Evolutionary conservation across 148 eudicot species (phyloP), one percentile per base, ranked within the genome.

Genomic region (Arbutus unedo): DNA sequence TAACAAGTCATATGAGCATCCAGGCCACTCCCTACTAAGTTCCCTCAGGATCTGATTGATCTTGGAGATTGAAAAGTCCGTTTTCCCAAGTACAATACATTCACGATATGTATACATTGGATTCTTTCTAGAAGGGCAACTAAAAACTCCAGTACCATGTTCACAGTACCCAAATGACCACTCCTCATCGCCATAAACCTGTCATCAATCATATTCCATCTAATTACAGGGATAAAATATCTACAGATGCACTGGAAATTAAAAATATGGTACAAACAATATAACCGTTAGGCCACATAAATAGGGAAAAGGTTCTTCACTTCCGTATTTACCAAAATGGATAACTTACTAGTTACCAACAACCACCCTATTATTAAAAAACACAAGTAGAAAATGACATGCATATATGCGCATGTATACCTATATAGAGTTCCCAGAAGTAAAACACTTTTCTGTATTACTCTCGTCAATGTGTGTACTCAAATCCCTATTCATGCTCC

Each of bases 151-250:
- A 85, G 88, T 91, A 71, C 99, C 98, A 85, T 94, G 90, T 81
- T 96, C 99, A 88, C 99, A 96, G 79, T 78, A 96, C 86, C 99
- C 99, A 88, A 96, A 96, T 23, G 99, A 94, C 99, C 99, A 96
- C 81, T 96, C 99, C 9, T 96, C 99, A 4, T 91, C 93, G 82
- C 93, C 97, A 85, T 85, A 85, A 71, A 96, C 90, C 99, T 96
- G 91, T 81, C 77, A 85, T 73, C 82, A 77, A 84, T 41, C 9
- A 87, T 67, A 79, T 19, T 49, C 54, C 76, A 71, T 83, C 76
- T 59, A 73, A 60, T 79, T 47, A 79, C 5, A 8, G 2, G 54
- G 21, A 6, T 11, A 41, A 18, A 64, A 55, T 4, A 73, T 74
- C 60, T 19, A 18, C 43, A 53, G 50, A 44, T 74, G 68, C 55